Base-by-base conservation (phyloP, 495 filamentous ascomycete species). In the Geoglossum glabrum region DNA sequence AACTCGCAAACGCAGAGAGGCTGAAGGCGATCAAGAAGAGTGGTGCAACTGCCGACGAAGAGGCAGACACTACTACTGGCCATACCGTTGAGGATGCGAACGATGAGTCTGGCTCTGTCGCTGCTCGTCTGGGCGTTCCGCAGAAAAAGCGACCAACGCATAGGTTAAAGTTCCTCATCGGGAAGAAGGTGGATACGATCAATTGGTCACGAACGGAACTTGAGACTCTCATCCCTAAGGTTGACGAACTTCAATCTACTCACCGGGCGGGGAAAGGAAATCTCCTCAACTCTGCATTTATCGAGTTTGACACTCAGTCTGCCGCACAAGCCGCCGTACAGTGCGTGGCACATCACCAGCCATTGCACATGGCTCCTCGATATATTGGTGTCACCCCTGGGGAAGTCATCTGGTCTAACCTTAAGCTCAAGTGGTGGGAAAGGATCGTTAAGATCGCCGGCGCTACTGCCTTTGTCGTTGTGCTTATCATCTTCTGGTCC, bases 151-250 rank as follows among this genome's bases (percentile, higher is more conserved):
- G 93, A 56, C 92, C 92, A 4, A 86, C 86, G 6, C 92, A 97
- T 67, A 80, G 80, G 36, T 73, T 87, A 57, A 94, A 87, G 62
- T 70, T 74, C 49, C 69, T 95, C 45, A 76, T 94, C 60, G 92
- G 92, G 59, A 81, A 90, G 69, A 97, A 97, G 75, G 87, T 95
- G 31, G 89, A 95, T 69, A 86, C 86, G 0, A 95, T 95, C 73
- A 83, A 94, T 66, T 97, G 90, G 86, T 86, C 80, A 65, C 84
- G 92, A 60, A 72, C 76, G 0, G 83, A 93, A 68, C 82, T 98
- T 25, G 79, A 82, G 64, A 82, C 80, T 56, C 75, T 96, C 52
- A 86, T 84, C 59, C 90, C 90, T 1, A 78, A 83, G 60, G 83
- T 87, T 58, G 82, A 90, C 50, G 73, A 81, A 21, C 73, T 85